Conservation (phyloP, 108 stramenopile genomes). For the Epithemia pelagica region DNA sequence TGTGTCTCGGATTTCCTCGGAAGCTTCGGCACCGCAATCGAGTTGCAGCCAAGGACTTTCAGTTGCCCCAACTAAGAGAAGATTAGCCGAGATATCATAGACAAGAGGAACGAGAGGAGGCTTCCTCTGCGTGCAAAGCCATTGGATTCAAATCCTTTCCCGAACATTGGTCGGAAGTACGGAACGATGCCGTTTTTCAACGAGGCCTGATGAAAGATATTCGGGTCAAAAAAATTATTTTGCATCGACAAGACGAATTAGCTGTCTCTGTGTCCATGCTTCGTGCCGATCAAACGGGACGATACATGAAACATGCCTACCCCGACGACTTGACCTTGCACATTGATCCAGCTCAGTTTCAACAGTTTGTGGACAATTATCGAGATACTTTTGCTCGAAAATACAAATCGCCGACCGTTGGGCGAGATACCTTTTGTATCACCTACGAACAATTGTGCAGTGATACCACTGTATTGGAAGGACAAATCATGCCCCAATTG, state of each 20-base stretch:
- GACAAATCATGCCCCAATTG: constrained; percentile 17
- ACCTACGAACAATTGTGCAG: constrained; percentile 27
- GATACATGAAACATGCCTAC: constrained; percentile 31
- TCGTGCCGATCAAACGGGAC: constrained; percentile 25
- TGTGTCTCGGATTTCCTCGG: no score
- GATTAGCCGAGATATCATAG: no score
- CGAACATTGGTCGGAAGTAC: constrained; percentile 25
- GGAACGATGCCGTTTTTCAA: constrained; percentile 26
- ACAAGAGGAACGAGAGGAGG: no score
- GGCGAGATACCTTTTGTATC: constrained; percentile 29
- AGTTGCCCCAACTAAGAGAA: no score
- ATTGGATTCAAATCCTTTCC: constrained; percentile 44
- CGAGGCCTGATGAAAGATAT: constrained; percentile 23
- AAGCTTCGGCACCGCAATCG: no score
- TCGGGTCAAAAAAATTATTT: constrained; percentile 30
- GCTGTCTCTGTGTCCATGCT: constrained; percentile 33
- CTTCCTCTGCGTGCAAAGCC: no score
- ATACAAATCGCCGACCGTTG: constrained; percentile 25
- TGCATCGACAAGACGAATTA: constrained; percentile 25
- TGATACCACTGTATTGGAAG: constrained; percentile 11
- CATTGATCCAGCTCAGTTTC: constrained; percentile 31
- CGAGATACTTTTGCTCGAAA: constrained; percentile 21
- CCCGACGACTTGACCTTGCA: constrained; percentile 21
- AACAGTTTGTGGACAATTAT: constrained; percentile 29
- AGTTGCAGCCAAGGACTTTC: no score